Conservation (phyloP, 2,329 filamentous ascomycete genomes). For the Fusarium avenaceum region DNA sequence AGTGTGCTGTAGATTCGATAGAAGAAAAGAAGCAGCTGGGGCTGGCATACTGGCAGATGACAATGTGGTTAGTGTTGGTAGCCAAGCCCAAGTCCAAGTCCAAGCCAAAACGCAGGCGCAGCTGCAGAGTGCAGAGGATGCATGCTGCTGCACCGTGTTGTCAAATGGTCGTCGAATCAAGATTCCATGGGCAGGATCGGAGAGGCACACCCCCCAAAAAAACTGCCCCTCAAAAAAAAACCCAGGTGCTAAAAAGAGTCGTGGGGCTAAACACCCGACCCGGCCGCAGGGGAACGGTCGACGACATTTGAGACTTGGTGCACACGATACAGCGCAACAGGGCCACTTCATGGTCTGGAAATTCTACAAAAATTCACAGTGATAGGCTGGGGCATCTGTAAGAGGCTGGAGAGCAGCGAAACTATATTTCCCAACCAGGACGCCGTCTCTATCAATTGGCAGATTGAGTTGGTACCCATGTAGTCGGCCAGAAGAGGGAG, state of each 20-base stretch:
- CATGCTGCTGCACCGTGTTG: constrained; percentile 42
- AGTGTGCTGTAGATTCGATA: constrained; percentile 8
- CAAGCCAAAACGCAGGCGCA: constrained; percentile 9
- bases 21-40: constrained; percentile 4
- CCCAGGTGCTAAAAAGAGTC: constrained; percentile 35
- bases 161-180: constrained; percentile 50
- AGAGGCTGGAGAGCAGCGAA: neutral
- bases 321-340: constrained; percentile 1
- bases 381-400: neutral
- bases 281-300: constrained; percentile 23
- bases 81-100: constrained; percentile 2
- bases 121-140: constrained; percentile 41
- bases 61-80: constrained; percentile 18
- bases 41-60: neutral
- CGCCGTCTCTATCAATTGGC: neutral
- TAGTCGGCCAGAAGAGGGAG: constrained; percentile 23
- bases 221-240: constrained; percentile 41
- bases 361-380: neutral
- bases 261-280: constrained; percentile 41
- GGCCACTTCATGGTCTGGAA: neutral
- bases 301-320: constrained; percentile 32
- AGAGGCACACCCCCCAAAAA: constrained; percentile 38
- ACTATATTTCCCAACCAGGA: neutral
- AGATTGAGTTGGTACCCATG: constrained; percentile 14
- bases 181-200: constrained; percentile 42